Conservation (phyloP, 306 rosid species). For the Glycyrrhiza uralensis region DNA sequence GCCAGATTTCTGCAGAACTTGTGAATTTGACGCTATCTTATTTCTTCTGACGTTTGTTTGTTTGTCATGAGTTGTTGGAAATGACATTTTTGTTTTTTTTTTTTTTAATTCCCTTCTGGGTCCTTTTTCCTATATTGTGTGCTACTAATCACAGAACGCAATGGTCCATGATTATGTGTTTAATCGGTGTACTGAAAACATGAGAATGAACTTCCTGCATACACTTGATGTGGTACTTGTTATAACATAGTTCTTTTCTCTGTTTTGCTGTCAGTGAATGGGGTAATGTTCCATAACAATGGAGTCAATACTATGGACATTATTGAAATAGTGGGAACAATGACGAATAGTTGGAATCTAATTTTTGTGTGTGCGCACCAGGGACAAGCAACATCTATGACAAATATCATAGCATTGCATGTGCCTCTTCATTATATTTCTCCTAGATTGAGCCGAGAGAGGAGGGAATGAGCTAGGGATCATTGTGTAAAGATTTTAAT, state of each 20-base stretch:
- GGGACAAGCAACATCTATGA: too few relatives aligned
- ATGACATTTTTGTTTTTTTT: background rate
- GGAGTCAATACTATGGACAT: background rate
- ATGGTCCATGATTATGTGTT: background rate
- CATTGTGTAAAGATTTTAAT: too few relatives aligned
- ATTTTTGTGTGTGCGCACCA: too few relatives aligned
- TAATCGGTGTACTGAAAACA: background rate
- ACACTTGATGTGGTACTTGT: background rate
- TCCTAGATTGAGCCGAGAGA: too few relatives aligned
- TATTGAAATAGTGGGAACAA: background rate
- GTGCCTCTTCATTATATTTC: too few relatives aligned
- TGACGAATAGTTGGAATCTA: background rate
- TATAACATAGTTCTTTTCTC: background rate
- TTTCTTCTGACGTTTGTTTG: background rate
- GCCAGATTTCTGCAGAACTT: slow-evolving; percentile 66
- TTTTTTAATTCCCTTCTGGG: background rate
- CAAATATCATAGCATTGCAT: too few relatives aligned
- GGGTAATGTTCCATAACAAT: background rate
- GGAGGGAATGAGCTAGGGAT: too few relatives aligned
- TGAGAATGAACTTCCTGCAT: background rate
- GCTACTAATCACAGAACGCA: background rate
- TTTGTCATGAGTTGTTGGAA: background rate
- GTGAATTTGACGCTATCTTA: background rate
- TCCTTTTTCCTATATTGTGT: background rate
- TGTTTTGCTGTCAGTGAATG: background rate